Percentiles rank a stretch among this genome's conserved stretches.
Conservation (phyloP, 208 protist genomes). For the Entamoeba dispar region DNA sequence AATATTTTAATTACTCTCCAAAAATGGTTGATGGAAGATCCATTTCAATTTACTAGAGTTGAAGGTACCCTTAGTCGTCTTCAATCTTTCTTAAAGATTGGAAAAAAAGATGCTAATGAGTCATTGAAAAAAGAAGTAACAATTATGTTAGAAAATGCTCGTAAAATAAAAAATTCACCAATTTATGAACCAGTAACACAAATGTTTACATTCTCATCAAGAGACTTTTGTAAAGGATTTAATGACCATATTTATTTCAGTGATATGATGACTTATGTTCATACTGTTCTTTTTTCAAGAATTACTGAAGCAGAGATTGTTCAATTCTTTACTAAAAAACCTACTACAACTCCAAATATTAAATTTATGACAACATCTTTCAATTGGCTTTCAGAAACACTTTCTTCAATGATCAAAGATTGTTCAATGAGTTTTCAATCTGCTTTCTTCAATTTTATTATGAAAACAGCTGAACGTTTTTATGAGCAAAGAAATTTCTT, state of each 20-base stretch:
- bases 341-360: neutral
- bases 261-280: neutral
- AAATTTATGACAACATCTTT: neutral
- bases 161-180: neutral
- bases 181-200: neutral
- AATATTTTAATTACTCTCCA: neutral
- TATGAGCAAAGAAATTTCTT: neutral
- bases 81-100: neutral
- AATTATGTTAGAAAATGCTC: neutral
- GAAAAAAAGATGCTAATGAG: neutral
- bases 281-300: neutral
- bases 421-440: neutral
- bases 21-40: neutral
- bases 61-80: neutral
- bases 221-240: neutral
- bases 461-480: neutral
- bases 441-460: neutral
- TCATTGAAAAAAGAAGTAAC: neutral
- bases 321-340: neutral
- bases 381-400: neutral
- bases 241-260: neutral
- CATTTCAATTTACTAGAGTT: neutral
- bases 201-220: neutral
- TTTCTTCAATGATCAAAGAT: neutral
- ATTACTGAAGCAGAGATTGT: neutral